These are phyloP conservation scores for Leishmania martiniquensis DNA, from an alignment of 208 protist species.

Conservation along the genomic window DNA sequence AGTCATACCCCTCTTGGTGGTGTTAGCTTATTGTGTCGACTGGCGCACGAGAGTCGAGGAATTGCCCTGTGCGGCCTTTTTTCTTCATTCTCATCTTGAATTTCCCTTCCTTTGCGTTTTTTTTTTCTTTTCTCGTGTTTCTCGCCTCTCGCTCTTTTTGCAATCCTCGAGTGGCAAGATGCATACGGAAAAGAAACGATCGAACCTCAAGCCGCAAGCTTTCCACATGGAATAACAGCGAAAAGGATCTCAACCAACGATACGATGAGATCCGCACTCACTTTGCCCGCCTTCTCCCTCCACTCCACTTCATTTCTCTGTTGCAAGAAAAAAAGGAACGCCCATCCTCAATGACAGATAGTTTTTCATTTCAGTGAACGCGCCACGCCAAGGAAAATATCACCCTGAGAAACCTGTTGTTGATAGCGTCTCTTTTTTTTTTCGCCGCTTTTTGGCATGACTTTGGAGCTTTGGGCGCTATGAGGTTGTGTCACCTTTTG, in stretches of 20 bases:
- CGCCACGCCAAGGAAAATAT: background rate
- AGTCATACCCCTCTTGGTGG: background rate
- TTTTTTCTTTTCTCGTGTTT: conserved; percentile 5
- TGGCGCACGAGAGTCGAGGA: background rate
- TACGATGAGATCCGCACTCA: background rate
- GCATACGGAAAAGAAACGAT: background rate
- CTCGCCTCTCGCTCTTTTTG: background rate
- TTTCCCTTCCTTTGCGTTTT: background rate
- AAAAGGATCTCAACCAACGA: background rate
- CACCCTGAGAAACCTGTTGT: background rate
- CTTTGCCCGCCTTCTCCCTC: background rate
- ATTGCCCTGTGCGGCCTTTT: background rate
- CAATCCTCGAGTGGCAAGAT: background rate
- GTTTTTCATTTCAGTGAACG: background rate
- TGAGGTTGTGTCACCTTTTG: background rate
- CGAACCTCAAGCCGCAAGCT: background rate
- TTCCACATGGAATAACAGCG: background rate
- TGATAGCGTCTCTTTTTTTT: background rate
- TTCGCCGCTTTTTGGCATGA: background rate
- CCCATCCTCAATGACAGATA: background rate
- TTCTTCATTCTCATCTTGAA: background rate
- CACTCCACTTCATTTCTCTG: too few relatives aligned
- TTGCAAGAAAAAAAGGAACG: background rate
- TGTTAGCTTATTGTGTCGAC: too few relatives aligned
- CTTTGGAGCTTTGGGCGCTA: background rate